Evolutionary conservation across 2,329 filamentous ascomycete species (phyloP).

Genomic region (Sclerotinia glacialis): DNA sequence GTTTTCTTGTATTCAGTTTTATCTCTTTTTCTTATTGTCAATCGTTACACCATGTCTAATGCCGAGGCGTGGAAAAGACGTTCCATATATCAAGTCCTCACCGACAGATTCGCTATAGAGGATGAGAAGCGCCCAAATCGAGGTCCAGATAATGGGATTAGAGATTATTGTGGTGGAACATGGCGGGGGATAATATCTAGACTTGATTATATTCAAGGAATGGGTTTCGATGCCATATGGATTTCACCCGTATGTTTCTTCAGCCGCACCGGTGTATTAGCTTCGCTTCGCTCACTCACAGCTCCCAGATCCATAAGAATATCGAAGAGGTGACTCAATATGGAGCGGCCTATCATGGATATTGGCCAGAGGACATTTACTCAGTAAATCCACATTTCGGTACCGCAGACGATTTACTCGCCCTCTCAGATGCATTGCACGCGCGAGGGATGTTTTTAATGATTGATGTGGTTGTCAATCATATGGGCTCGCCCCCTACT

Average conservation of each 20-base stretch:
- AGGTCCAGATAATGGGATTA: background rate
- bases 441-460: slow-evolving; percentile 48
- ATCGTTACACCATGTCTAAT: slow-evolving; percentile 17
- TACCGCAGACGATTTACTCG: slow-evolving; percentile 56
- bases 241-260: slow-evolving; percentile 20
- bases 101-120: slow-evolving; percentile 43
- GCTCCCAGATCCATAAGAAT: slow-evolving; percentile 16
- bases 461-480: slow-evolving; percentile 48
- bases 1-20: background rate
- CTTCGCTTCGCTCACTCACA: background rate
- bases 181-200: slow-evolving; percentile 46
- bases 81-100: slow-evolving; percentile 45
- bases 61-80: slow-evolving; percentile 37
- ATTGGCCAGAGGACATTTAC: slow-evolving; percentile 47
- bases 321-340: slow-evolving; percentile 41
- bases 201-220: slow-evolving; percentile 48
- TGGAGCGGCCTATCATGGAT: slow-evolving; percentile 45
- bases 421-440: slow-evolving; percentile 55
- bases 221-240: slow-evolving; percentile 39
- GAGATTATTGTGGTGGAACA: slow-evolving; percentile 47
- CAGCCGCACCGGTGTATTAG: no score
- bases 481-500: slow-evolving; percentile 23
- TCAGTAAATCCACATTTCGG: slow-evolving; percentile 58
- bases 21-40: background rate
- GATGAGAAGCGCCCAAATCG: slow-evolving; percentile 21